These are phyloP conservation scores for Cladosporium sp. DNA, from an alignment of 2,329 filamentous ascomycete genomes.

Conservation along the genomic window DNA sequence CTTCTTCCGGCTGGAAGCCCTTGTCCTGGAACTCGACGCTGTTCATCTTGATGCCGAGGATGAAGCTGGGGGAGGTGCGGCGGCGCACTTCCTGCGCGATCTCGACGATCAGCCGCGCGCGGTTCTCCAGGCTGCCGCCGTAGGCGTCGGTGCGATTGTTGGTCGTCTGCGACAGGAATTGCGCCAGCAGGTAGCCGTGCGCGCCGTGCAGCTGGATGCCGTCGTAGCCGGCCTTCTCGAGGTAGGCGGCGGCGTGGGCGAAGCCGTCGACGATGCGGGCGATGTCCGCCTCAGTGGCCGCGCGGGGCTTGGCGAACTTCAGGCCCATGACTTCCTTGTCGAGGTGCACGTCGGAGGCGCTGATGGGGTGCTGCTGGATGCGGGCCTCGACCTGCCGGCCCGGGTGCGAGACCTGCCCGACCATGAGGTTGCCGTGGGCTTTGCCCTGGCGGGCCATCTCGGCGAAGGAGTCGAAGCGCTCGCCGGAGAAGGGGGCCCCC, in stretches of 20 bases:
- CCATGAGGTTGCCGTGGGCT: conserved; percentile 51
- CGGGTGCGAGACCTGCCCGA: conserved; percentile 58
- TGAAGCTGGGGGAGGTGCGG: conserved; percentile 34
- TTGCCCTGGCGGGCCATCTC: conserved; percentile 50
- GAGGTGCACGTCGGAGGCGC: conserved; percentile 46
- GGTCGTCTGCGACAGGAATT: conserved; percentile 39
- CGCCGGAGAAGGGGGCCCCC: conserved; percentile 45
- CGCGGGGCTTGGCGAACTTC: conserved; percentile 49
- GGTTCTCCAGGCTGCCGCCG: conserved; percentile 39
- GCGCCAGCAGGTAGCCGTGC: conserved; percentile 41
- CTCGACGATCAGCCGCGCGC: conserved; percentile 36
- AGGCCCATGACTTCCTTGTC: conserved; percentile 40
- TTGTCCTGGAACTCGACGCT: conserved; percentile 50
- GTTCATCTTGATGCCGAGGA: conserved; percentile 54
- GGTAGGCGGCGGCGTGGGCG: conserved; percentile 55
- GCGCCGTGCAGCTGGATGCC: conserved; percentile 44
- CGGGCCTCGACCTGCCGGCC: conserved; percentile 48
- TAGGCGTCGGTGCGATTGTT: conserved; percentile 41
- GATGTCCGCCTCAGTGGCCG: conserved; percentile 51
- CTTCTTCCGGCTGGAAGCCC: conserved; percentile 48
- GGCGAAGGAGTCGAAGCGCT: conserved; percentile 55
- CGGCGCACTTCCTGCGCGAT: conserved; percentile 34
- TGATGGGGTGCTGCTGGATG: conserved; percentile 47
- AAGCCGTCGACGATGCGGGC: conserved; percentile 53
- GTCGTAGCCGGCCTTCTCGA: conserved; percentile 56